phyloP scores from a whole-genome alignment of 768 basidiomycete genomes.

The Kondoa malvinella region DNA sequence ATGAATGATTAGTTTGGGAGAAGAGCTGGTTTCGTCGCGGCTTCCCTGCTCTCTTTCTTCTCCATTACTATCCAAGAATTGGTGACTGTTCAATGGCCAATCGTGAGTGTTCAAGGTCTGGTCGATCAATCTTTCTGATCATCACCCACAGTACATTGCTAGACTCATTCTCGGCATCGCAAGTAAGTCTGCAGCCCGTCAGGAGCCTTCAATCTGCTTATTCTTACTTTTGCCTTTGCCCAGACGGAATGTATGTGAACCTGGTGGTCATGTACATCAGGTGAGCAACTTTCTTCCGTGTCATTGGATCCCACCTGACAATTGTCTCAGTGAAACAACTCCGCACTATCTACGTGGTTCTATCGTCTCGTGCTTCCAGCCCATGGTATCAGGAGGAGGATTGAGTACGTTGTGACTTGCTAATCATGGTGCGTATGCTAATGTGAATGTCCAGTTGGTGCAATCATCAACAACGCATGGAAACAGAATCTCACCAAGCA shows the following conservation, averaged over 20 bases:
- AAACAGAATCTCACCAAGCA: not conserved
- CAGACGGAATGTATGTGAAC: slow-evolving; percentile 17
- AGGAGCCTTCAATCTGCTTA: too few relatives aligned
- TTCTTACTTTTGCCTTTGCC: too few relatives aligned
- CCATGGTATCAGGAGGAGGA: not conserved
- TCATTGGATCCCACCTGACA: not conserved
- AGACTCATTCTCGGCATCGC: too few relatives aligned
- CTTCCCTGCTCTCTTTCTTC: slow-evolving; percentile 17
- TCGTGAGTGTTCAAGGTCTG: slow-evolving; percentile 16
- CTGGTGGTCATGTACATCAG: slow-evolving; percentile 10
- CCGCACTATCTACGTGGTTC: slow-evolving; percentile 16
- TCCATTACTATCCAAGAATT: slow-evolving; percentile 19
- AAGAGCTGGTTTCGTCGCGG: slow-evolving; percentile 15
- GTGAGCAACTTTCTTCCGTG: not conserved
- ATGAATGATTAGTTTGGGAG: slow-evolving; percentile 18
- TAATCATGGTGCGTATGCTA: slow-evolving; percentile 5
- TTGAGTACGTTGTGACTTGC: not conserved
- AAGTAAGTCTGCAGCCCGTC: too few relatives aligned
- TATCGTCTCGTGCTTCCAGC: slow-evolving; percentile 13
- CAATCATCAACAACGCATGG: slow-evolving; percentile 8
- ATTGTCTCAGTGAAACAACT: slow-evolving; percentile 16
- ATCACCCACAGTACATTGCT: too few relatives aligned
- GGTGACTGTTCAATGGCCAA: slow-evolving; percentile 15
- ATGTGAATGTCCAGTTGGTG: slow-evolving; percentile 11
- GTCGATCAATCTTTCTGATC: slow-evolving; percentile 13